These are phyloP conservation scores for Calocera viscosa DNA, from an alignment of 768 basidiomycete species.

Conservation along the genomic window DNA sequence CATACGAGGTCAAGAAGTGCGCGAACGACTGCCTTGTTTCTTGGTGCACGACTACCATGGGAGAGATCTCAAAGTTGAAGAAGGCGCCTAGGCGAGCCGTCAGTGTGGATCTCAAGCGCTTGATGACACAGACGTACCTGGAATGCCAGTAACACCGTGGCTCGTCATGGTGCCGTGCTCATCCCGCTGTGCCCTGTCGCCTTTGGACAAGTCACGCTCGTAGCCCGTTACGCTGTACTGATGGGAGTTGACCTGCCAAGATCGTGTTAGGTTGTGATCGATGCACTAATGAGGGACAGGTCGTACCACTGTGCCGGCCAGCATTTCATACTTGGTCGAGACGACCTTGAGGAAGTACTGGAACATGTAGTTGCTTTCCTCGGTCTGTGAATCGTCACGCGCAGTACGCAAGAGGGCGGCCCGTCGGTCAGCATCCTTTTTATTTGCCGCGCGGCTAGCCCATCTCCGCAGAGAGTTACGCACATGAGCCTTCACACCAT, in stretches of 20 bases:
- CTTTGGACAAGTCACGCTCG: slow-evolving; percentile 74
- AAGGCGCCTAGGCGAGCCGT: slow-evolving; percentile 45
- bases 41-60: slow-evolving; percentile 82
- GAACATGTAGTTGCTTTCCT: slow-evolving; percentile 82
- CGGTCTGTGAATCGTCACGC: slow-evolving; percentile 37
- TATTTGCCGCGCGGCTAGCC: slow-evolving; percentile 3
- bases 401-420: background rate
- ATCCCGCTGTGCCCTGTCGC: slow-evolving; percentile 28
- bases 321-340: slow-evolving; percentile 81
- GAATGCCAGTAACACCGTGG: slow-evolving; percentile 62
- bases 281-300: background rate
- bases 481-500: slow-evolving; percentile 41
- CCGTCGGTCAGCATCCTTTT: slow-evolving; percentile 10
- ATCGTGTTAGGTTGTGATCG: slow-evolving; percentile 7
- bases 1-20: slow-evolving; percentile 91
- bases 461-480: slow-evolving; percentile 25
- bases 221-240: slow-evolving; percentile 96
- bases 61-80: slow-evolving; percentile 95
- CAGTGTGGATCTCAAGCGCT: slow-evolving; percentile 3
- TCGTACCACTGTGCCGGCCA: slow-evolving; percentile 57
- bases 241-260: slow-evolving; percentile 60
- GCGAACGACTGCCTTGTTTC: slow-evolving; percentile 92
- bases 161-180: slow-evolving; percentile 37
- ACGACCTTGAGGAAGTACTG: slow-evolving; percentile 99
- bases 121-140: slow-evolving; percentile 31